A percentile compares a stretch with the other conserved stretches of the same genome.
phyloP scores from a whole-genome alignment of 2,329 filamentous ascomycete genomes.

The Colletotrichum magnum region DNA sequence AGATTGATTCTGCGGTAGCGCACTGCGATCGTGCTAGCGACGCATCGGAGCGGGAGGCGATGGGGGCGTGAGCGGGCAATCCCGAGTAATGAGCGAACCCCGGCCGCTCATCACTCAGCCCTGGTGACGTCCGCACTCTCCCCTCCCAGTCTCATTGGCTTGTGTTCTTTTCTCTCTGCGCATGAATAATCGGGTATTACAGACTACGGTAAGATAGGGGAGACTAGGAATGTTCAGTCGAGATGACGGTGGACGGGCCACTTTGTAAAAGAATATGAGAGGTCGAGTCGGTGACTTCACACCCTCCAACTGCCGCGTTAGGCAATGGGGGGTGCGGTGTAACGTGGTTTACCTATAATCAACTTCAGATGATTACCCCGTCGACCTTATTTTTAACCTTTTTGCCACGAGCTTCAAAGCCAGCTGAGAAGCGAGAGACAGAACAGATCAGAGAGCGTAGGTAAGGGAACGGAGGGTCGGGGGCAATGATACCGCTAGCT shows the following conservation, averaged over 20 bases:
- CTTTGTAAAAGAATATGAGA: too few relatives aligned
- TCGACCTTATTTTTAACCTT: conserved; percentile 17
- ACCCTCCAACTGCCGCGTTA: conserved; percentile 10
- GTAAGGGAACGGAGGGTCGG: too few relatives aligned
- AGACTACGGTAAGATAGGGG: neutral
- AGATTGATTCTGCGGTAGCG: neutral
- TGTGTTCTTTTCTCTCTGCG: neutral
- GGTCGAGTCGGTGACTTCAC: neutral
- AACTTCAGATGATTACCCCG: neutral
- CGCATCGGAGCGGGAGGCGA: conserved; percentile 5
- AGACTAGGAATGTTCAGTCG: conserved; percentile 8
- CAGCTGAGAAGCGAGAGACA: neutral
- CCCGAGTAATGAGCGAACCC: conserved; percentile 32
- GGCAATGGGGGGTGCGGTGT: neutral
- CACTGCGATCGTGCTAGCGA: neutral
- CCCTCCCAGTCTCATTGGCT: neutral
- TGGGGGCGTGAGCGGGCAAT: conserved; percentile 18
- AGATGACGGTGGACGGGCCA: conserved; percentile 11
- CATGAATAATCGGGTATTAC: conserved; percentile 20
- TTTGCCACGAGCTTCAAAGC: neutral
- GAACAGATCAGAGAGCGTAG: too few relatives aligned
- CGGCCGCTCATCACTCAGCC: conserved; percentile 1
- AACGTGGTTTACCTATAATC: conserved; percentile 13
- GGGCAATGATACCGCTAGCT: neutral
- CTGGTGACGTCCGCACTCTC: neutral